Conservation (phyloP, 352 stramenopile genomes). For the Peronospora farinosa region DNA sequence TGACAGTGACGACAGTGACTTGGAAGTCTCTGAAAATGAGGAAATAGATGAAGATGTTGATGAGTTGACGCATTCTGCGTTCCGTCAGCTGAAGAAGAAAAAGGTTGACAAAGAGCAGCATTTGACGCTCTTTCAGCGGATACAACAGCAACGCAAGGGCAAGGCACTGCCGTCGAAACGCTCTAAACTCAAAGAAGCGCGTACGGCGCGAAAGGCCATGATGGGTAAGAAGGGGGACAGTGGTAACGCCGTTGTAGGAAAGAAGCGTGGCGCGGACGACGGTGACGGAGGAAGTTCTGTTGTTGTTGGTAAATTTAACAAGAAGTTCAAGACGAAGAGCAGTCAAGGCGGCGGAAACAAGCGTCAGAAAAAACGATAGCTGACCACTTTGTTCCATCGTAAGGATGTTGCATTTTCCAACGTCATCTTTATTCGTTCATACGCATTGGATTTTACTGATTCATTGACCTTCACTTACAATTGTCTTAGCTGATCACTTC, state of each 20-base stretch:
- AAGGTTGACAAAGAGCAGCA: constrained; percentile 52
- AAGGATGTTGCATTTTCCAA: background rate
- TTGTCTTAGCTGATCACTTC: constrained; percentile 21
- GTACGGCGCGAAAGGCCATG: constrained; percentile 63
- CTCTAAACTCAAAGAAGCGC: constrained; percentile 76
- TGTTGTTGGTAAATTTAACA: constrained; percentile 25
- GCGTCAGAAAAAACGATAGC: constrained; percentile 38
- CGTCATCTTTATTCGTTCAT: background rate
- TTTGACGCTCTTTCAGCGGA: constrained; percentile 81
- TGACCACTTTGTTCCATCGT: background rate
- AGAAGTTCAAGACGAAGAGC: constrained; percentile 39
- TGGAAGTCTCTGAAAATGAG: constrained; percentile 48
- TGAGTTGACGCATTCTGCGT: constrained; percentile 19
- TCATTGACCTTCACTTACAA: constrained; percentile 9
- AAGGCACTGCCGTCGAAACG: constrained; percentile 77
- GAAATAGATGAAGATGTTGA: constrained; percentile 28
- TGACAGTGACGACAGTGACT: constrained; percentile 64
- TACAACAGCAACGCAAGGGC: constrained; percentile 79
- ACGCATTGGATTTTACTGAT: constrained; percentile 9
- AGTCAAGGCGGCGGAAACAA: constrained; percentile 27
- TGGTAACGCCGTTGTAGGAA: constrained; percentile 16
- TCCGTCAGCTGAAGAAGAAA: constrained; percentile 33
- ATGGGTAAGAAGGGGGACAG: constrained; percentile 39
- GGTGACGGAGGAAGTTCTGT: constrained; percentile 17
- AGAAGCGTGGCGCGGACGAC: constrained; percentile 30